Evolutionary conservation across 352 stramenopile species (phyloP).

Genomic region (Phytophthora cactorum): DNA sequence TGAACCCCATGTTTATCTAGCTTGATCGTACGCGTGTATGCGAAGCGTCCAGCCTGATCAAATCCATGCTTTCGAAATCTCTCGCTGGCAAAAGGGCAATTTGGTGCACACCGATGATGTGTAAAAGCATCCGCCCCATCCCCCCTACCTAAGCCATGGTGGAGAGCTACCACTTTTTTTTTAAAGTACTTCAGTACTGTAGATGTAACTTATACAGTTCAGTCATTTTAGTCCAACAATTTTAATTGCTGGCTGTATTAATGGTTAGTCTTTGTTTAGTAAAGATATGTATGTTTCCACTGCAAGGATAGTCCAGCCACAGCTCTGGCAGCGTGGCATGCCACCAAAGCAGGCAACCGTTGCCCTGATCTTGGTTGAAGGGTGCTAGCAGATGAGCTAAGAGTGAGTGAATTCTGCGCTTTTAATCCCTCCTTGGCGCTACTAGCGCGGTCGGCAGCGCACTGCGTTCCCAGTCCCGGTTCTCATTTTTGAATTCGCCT

Average conservation of each 20-base stretch:
- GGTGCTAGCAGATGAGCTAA: neutral
- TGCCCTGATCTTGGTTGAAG: neutral
- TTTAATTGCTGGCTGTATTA: neutral
- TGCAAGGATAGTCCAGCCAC: neutral
- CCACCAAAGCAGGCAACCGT: neutral
- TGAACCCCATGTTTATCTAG: no score
- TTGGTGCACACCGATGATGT: neutral
- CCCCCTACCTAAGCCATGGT: no score
- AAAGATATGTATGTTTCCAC: neutral
- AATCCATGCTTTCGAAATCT: neutral
- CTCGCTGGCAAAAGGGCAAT: neutral
- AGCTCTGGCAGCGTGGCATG: neutral
- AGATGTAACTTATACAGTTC: no score
- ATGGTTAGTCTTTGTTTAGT: neutral
- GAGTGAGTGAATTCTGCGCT: neutral
- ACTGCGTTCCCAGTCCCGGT: neutral
- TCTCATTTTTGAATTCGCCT: conserved; percentile 6
- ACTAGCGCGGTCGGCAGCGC: neutral
- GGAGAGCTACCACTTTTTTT: neutral
- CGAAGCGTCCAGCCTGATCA: neutral
- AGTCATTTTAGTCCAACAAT: no score
- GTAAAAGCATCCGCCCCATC: neutral
- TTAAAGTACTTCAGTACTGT: no score
- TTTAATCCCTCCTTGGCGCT: neutral
- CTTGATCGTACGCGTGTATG: no score